Base-by-base conservation (phyloP, 345 rosid genomes). In the Syzygium aqueum region DNA sequence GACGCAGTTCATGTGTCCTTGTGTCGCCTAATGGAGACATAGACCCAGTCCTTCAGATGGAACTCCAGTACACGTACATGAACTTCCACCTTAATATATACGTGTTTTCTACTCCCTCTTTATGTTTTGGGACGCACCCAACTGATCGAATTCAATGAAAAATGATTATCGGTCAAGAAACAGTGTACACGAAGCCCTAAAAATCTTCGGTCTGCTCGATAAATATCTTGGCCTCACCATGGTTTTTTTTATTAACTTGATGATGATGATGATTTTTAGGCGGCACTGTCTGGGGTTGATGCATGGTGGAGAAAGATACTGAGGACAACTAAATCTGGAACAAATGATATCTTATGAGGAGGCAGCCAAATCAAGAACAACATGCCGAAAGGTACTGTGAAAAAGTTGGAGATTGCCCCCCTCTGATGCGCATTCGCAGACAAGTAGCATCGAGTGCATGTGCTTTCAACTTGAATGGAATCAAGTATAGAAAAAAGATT, bases 151-250 rank as follows among this genome's bases (percentile, higher is more conserved):
- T 97, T 95, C 16, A 93, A 92, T 88, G 98, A 93, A 92, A 37
- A 93, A 91, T 85, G 96, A 98, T 88, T 5, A 73, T 73, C 49
- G 10, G 86, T 84, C 56, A 84, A 85, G 78, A 28, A 86, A 53
- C 43, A 84, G 90, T 89, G 88, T 91, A 91, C 90, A 86, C 95
- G 16, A 88, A 89, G 83, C 87, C 94, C 98, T 90, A 94, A 90
- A 93, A 91, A 92, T 95, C 87, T 92, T 92, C 90, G 87, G 96
- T 91, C 87, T 89, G 94, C 97, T 94, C 97, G 89, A 95, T 94
- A 91, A 93, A 95, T 92, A 92, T 92, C 92, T 84, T 84, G 63
- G 49, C 27, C 21, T 73, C 19, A 73, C 49, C 80, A 19, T 37
- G 49, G 43, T 73, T 37, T 33, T 17, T 19, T 73, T 33, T 3